These are phyloP conservation scores for Begonia peltatifolia DNA, from an alignment of 306 rosid genomes.

Conservation along the genomic window DNA sequence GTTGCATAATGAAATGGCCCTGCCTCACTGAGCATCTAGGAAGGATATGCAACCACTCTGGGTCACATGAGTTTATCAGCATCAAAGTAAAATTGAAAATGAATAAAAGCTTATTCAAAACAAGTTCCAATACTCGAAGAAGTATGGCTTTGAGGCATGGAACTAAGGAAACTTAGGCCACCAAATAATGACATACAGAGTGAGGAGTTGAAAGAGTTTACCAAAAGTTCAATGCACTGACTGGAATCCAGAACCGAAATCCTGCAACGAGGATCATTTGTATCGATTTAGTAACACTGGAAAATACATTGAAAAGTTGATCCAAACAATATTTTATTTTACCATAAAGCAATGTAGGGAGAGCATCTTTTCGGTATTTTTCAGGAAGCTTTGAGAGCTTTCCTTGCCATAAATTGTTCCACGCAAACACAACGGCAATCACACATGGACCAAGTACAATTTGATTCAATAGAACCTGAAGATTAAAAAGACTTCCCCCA, in stretches of 20 bases:
- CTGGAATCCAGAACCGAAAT: slow-evolving; percentile 95
- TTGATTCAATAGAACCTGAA: slow-evolving; percentile 84
- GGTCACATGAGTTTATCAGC: no score
- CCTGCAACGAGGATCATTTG: slow-evolving; percentile 27
- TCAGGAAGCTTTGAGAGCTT: slow-evolving; percentile 71
- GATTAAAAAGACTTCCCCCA: background rate
- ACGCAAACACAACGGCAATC: slow-evolving; percentile 83
- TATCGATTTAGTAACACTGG: background rate
- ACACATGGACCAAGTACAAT: slow-evolving; percentile 80
- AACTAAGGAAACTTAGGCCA: no score
- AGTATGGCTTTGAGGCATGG: no score
- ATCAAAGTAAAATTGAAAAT: no score
- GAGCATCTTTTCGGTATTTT: slow-evolving; percentile 69
- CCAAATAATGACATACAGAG: no score
- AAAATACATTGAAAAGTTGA: slow-evolving; percentile 7
- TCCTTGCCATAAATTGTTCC: slow-evolving; percentile 79
- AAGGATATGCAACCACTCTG: no score
- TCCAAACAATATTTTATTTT: slow-evolving; percentile 6
- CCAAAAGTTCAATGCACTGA: slow-evolving; percentile 73
- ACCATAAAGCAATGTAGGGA: slow-evolving; percentile 69
- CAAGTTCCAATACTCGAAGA: no score
- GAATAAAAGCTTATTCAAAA: no score
- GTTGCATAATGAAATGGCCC: no score
- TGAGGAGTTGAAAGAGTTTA: slow-evolving; percentile 3
- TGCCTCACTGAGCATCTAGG: no score